Evolutionary conservation across 352 stramenopile species (phyloP).

Genomic region (Discostella stelligera): DNA sequence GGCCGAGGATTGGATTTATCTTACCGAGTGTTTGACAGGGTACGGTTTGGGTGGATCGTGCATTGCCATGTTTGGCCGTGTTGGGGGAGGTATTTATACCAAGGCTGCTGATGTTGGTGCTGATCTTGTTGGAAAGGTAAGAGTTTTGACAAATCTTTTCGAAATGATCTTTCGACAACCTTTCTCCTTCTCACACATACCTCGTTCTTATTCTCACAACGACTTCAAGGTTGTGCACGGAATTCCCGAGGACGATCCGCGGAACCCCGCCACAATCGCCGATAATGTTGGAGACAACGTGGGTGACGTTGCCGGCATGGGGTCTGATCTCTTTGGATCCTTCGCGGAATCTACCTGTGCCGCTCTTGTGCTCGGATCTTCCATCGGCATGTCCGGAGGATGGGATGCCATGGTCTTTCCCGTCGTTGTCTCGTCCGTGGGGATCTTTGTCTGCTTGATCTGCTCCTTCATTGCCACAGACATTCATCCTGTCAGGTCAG

Average conservation of each 20-base stretch:
- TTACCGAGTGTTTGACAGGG: conserved; percentile 95
- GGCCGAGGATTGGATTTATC: conserved; percentile 79
- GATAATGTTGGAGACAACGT: conserved; percentile 99
- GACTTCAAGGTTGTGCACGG: conserved; percentile 87
- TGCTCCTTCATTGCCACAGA: conserved; percentile 97
- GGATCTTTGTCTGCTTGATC: conserved; percentile 95
- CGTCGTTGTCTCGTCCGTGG: conserved; percentile 93
- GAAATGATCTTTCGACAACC: background rate
- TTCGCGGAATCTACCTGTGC: conserved; percentile 98
- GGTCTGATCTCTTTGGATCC: conserved; percentile 98
- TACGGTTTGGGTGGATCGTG: conserved; percentile 97
- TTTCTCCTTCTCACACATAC: background rate
- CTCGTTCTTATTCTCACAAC: background rate
- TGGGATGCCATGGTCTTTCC: conserved; percentile 96
- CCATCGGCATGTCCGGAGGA: conserved; percentile 88
- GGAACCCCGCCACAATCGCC: conserved; percentile 98
- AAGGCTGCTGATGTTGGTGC: conserved; percentile 97
- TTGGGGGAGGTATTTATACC: conserved; percentile 99
- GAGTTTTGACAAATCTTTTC: background rate
- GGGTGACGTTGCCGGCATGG: conserved; percentile 99
- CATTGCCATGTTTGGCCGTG: conserved; percentile 99
- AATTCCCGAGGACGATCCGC: conserved; percentile 98
- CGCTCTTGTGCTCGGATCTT: conserved; percentile 91
- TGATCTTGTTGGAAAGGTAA: conserved; percentile 98
- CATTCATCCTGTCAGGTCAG: conserved; percentile 91